Evolutionary conservation across 306 rosid genomes (phyloP).

Genomic region (Gillenia trifoliata): DNA sequence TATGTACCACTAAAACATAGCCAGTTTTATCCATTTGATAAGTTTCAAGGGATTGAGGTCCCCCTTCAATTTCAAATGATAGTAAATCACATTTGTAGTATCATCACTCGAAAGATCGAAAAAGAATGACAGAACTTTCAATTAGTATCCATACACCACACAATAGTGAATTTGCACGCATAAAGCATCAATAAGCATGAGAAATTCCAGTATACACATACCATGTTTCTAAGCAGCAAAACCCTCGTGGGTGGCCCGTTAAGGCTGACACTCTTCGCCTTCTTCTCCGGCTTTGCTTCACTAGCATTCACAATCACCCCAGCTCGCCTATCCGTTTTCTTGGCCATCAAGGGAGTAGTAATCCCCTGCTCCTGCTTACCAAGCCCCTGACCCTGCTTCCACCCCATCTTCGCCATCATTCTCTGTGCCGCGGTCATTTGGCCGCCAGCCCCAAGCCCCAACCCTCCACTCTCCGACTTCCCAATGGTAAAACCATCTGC

Average conservation of each 20-base stretch:
- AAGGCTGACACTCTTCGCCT: conserved; percentile 71
- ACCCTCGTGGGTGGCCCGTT: conserved; percentile 85
- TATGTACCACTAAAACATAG: no score
- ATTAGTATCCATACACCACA: neutral
- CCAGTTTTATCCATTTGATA: no score
- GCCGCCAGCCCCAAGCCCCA: conserved; percentile 95
- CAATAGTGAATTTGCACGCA: neutral
- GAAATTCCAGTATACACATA: conserved; percentile 24
- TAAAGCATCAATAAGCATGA: neutral
- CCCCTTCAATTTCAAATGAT: neutral
- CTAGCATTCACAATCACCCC: conserved; percentile 97
- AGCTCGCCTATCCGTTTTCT: conserved; percentile 87
- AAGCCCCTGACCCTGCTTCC: conserved; percentile 97
- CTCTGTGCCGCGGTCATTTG: conserved; percentile 98
- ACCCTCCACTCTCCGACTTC: conserved; percentile 78
- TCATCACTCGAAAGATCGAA: neutral
- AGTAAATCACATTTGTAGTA: neutral
- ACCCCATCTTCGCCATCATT: conserved; percentile 99
- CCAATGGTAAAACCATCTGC: conserved; percentile 87
- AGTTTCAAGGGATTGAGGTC: no score
- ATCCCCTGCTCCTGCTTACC: conserved; percentile 98
- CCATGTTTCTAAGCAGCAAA: conserved; percentile 88
- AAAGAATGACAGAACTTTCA: neutral
- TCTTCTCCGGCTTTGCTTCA: conserved; percentile 65
- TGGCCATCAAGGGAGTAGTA: conserved; percentile 95